These are phyloP conservation scores for Epichloe gansuensis DNA, from an alignment of 2,329 filamentous ascomycete genomes.

Conservation along the genomic window DNA sequence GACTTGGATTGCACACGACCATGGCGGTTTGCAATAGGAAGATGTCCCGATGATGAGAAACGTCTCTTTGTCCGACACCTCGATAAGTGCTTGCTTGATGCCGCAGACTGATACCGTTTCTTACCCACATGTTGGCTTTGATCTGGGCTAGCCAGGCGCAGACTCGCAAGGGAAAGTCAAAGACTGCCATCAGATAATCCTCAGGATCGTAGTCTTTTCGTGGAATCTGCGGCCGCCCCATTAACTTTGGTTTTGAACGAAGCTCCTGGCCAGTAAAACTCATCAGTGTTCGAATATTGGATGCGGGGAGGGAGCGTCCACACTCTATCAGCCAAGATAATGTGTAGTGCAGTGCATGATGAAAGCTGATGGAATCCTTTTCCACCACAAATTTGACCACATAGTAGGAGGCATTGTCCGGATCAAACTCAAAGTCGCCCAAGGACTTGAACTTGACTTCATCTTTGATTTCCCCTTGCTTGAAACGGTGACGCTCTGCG, in stretches of 20 bases:
- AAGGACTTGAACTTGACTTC: slow-evolving; percentile 72
- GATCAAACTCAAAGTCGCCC: slow-evolving; percentile 69
- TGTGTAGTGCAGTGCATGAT: slow-evolving; percentile 92
- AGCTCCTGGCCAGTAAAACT: slow-evolving; percentile 61
- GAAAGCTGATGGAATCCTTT: slow-evolving; percentile 86
- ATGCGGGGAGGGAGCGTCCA: slow-evolving; percentile 59
- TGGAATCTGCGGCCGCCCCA: slow-evolving; percentile 45
- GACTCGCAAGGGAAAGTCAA: slow-evolving; percentile 86
- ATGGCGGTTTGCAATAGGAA: slow-evolving; percentile 86
- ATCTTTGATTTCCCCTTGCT: slow-evolving; percentile 75
- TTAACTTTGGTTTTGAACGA: slow-evolving; percentile 47
- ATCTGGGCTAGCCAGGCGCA: slow-evolving; percentile 97
- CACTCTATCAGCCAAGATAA: slow-evolving; percentile 92
- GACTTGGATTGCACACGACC: slow-evolving; percentile 69
- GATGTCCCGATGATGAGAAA: slow-evolving; percentile 88
- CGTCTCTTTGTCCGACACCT: slow-evolving; percentile 76
- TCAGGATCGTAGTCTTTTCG: slow-evolving; percentile 49
- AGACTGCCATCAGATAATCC: slow-evolving; percentile 73
- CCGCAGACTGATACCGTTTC: slow-evolving; percentile 88
- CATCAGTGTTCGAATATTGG: slow-evolving; percentile 55
- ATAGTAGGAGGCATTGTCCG: slow-evolving; percentile 39
- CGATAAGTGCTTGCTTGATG: slow-evolving; percentile 93
- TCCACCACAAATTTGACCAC: slow-evolving; percentile 84
- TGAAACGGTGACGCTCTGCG: slow-evolving; percentile 74
- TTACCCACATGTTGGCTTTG: slow-evolving; percentile 97